Percentiles rank a stretch among this genome's conserved stretches.
Evolutionary conservation across 1,284 basidiomycete species (phyloP).

Genomic region (Earliella scabrosa): DNA sequence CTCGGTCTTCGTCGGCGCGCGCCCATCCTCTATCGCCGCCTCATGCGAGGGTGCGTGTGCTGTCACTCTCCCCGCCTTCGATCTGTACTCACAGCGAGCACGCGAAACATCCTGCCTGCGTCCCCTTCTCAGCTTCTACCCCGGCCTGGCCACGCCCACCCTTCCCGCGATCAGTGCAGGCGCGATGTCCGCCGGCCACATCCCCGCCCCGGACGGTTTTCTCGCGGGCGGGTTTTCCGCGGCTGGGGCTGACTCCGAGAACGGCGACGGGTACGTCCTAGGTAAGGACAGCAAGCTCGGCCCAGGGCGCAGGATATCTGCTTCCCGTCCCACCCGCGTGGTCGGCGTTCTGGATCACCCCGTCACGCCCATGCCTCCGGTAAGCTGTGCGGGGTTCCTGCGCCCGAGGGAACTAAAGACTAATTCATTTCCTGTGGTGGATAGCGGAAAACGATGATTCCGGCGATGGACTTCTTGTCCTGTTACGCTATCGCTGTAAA

Average conservation of each 20-base stretch:
- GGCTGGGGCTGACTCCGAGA: background rate
- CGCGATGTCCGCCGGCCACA: constrained; percentile 30
- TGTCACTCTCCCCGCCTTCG: background rate
- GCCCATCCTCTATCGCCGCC: constrained; percentile 82
- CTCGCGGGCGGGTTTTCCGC: constrained; percentile 2
- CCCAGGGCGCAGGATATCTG: constrained; percentile 11
- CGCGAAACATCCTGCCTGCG: background rate
- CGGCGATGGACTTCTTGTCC: constrained; percentile 92
- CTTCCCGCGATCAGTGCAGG: constrained; percentile 52
- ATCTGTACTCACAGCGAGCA: background rate
- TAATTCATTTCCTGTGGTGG: too few relatives aligned
- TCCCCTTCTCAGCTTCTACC: constrained; percentile 60
- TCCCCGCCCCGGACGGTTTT: constrained; percentile 45
- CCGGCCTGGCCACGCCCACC: constrained; percentile 53
- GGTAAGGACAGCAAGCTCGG: background rate
- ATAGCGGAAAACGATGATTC: constrained; percentile 87
- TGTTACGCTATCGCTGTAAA: constrained; percentile 94
- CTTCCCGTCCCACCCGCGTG: constrained; percentile 53
- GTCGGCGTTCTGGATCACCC: constrained; percentile 85
- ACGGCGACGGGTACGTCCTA: background rate
- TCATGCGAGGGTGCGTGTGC: constrained; percentile 80
- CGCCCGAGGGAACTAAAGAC: background rate
- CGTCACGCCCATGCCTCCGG: constrained; percentile 81
- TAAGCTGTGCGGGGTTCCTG: constrained; percentile 40
- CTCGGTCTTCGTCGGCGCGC: constrained; percentile 82